phyloP scores from a whole-genome alignment of 2,329 filamentous ascomycete genomes.

The Diaporthe longicolla region DNA sequence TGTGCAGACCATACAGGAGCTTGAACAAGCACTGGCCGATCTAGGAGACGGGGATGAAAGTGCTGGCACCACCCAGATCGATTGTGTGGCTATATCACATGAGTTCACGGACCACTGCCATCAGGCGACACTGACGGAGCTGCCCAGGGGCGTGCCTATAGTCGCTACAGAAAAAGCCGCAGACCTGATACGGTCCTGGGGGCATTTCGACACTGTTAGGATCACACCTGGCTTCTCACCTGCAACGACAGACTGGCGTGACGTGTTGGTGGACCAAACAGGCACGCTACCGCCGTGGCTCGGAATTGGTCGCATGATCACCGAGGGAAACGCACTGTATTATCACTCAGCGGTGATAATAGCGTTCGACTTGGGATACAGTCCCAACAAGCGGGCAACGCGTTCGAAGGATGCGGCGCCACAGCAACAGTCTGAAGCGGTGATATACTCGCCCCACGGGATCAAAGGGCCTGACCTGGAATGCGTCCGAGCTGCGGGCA shows the following conservation, averaged over 20 bases:
- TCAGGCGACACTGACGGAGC: constrained; percentile 69
- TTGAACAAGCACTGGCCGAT: constrained; percentile 65
- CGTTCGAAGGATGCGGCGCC: constrained; percentile 43
- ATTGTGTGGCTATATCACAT: constrained; percentile 72
- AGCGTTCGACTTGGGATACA: constrained; percentile 58
- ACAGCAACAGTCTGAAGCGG: constrained; percentile 60
- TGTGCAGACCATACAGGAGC: constrained; percentile 67
- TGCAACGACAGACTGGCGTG: constrained; percentile 46
- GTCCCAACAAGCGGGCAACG: constrained; percentile 36
- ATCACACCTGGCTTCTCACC: constrained; percentile 62
- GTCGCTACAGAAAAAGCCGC: constrained; percentile 73
- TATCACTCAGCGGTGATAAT: constrained; percentile 75
- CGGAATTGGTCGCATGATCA: constrained; percentile 70
- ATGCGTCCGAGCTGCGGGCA: constrained; percentile 57
- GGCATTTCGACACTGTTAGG: constrained; percentile 70
- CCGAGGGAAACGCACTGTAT: constrained; percentile 67
- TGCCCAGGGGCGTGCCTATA: constrained; percentile 67
- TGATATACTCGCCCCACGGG: constrained; percentile 77
- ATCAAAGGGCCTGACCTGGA: constrained; percentile 63
- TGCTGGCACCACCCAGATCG: constrained; percentile 59
- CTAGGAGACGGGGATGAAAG: constrained; percentile 56
- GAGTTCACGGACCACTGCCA: constrained; percentile 81
- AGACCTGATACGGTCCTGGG: constrained; percentile 68
- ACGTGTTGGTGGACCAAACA: constrained; percentile 44
- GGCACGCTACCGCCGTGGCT: constrained; percentile 69